Conservation (phyloP, 108 stramenopile species). For the Skeletonema tropicum region DNA sequence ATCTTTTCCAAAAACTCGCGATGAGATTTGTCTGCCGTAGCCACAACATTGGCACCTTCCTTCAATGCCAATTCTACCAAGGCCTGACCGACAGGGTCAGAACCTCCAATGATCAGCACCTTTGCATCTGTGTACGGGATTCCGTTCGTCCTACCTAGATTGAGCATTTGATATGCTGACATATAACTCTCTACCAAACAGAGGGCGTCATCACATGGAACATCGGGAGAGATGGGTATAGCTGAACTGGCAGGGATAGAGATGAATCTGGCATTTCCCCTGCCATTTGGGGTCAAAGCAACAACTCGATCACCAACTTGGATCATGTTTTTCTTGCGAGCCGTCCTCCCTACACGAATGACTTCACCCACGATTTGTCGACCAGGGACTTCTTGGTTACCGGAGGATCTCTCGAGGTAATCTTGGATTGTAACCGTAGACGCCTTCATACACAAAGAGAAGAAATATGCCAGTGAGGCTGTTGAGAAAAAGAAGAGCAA, state of each 20-base stretch:
- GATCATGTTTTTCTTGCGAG: slow-evolving; percentile 7
- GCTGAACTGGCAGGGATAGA: slow-evolving; percentile 47
- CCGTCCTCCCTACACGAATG: slow-evolving; percentile 31
- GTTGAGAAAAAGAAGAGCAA: background rate
- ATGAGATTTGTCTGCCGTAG: slow-evolving; percentile 59
- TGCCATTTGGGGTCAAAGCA: slow-evolving; percentile 61
- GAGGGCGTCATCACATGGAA: slow-evolving; percentile 42
- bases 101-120: slow-evolving; percentile 69
- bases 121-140: slow-evolving; percentile 55
- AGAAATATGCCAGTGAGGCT: background rate
- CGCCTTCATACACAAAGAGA: slow-evolving; percentile 37
- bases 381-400: slow-evolving; percentile 55
- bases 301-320: slow-evolving; percentile 63
- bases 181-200: slow-evolving; percentile 78
- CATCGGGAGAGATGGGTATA: slow-evolving; percentile 58
- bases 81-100: slow-evolving; percentile 60
- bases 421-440: slow-evolving; percentile 69
- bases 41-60: slow-evolving; percentile 60
- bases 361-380: slow-evolving; percentile 62
- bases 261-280: slow-evolving; percentile 68
- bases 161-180: slow-evolving; percentile 73
- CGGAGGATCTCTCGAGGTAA: slow-evolving; percentile 52
- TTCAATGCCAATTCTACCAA: slow-evolving; percentile 60
- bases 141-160: slow-evolving; percentile 28
- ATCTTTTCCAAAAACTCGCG: slow-evolving; percentile 52